Base-by-base conservation (phyloP, 148 eudicot species). In the Rhododendron ovatum region DNA sequence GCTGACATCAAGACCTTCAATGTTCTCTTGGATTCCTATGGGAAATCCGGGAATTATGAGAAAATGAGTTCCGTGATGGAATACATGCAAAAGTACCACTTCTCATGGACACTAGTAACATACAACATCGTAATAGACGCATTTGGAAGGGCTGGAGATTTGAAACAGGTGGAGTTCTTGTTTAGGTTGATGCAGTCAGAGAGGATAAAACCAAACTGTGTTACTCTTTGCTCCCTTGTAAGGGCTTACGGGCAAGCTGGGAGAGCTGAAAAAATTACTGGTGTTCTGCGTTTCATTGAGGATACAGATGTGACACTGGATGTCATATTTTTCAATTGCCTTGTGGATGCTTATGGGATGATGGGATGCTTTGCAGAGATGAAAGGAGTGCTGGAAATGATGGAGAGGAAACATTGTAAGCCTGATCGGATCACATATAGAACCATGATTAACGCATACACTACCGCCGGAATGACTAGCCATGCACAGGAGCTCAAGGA, bases 51-150 rank as follows among this genome's bases (percentile, higher is more conserved):
- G 14, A 89, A 92, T 51, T 96, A 93, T 84, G 88, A 90, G 78
- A 96, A 96, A 87, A 95, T 96, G 99, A 90, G 98, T 78, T 93
- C 99, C 14, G 99, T 96, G 24, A 95, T 96, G 98, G 94, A 94
- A 84, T 95, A 91, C 92, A 96, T 96, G 99, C 98, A 95, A 86
- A 93, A 88, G 79, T 95, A 94, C 89, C 98, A 93, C 92, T 93
- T 90, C 89, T 88, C 96, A 1, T 96, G 99, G 99, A 92, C 98
- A 30, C 82, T 93, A 3, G 93, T 95, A 22, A 96, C 99, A 20
- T 96, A 95, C 89, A 96, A 96, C 76, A 93, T 95, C 8, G 93
- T 96, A 33, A 94, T 96, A 73, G 99, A 96, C 53, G 99, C 99
- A 69, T 95, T 95, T 86, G 95, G 94, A 43, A 92, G 90, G 82